Conservation (phyloP, 108 stramenopile genomes). For the Pseudonitzschia delicatissima region DNA sequence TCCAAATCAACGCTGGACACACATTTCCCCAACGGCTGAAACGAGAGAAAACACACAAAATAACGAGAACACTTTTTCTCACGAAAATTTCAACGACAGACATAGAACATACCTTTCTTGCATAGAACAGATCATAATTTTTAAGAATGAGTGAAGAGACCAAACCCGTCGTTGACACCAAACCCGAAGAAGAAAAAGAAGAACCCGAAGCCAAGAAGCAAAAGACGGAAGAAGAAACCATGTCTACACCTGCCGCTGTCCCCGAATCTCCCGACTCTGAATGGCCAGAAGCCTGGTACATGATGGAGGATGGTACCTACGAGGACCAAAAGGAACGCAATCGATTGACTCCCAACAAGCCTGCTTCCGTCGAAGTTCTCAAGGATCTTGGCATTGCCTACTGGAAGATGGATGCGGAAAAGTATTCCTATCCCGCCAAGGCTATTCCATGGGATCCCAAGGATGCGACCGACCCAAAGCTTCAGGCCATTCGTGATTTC, state of each 20-base stretch:
- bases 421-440: constrained; percentile 67
- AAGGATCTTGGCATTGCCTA: constrained; percentile 66
- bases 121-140: too few relatives aligned
- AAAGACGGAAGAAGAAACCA: neutral
- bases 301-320: constrained; percentile 55
- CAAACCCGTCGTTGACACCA: neutral
- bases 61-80: too few relatives aligned
- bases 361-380: constrained; percentile 50
- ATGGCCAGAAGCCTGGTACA: constrained; percentile 57
- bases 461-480: constrained; percentile 73
- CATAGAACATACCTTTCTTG: too few relatives aligned
- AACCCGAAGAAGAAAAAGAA: neutral
- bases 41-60: too few relatives aligned
- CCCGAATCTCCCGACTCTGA: neutral
- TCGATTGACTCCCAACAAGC: constrained; percentile 64
- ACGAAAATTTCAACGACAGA: too few relatives aligned
- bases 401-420: constrained; percentile 84
- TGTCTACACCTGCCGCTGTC: neutral
- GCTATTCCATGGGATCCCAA: constrained; percentile 86
- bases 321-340: constrained; percentile 68
- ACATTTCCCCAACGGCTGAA: too few relatives aligned
- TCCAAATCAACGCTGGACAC: too few relatives aligned
- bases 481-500: constrained; percentile 60
- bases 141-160: neutral
- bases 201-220: constrained; percentile 7